These are phyloP conservation scores for Microbotryomycetes sp. DNA, from an alignment of 1,284 basidiomycete species.

Conservation along the genomic window DNA sequence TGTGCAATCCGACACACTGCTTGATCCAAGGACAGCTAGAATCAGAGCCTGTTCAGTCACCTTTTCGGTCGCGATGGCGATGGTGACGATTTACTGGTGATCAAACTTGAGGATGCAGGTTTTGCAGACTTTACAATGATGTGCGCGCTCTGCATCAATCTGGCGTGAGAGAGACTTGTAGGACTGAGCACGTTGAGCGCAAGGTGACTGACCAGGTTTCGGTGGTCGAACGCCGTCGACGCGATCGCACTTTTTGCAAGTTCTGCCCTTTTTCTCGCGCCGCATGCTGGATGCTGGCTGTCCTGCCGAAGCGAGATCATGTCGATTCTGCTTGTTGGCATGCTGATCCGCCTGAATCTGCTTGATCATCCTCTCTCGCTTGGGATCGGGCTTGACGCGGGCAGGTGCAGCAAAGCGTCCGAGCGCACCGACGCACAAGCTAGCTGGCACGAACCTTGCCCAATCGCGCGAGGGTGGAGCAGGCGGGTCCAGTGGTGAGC, in stretches of 20 bases:
- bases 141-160: constrained; percentile 60
- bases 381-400: neutral
- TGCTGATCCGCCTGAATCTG: constrained; percentile 11
- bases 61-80: constrained; percentile 7
- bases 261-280: constrained; percentile 5
- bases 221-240: constrained; percentile 48
- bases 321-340: constrained; percentile 1
- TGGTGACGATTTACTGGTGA: constrained; percentile 70
- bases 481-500: constrained; percentile 15
- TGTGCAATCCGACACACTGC: constrained; percentile 66
- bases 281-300: too few relatives aligned
- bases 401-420: neutral
- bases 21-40: constrained; percentile 69
- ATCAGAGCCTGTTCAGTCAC: too few relatives aligned
- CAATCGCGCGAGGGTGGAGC: neutral
- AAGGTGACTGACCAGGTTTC: constrained; percentile 71
- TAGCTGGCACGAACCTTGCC: neutral
- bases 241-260: constrained; percentile 39
- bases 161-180: neutral
- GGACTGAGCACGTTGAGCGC: constrained; percentile 1
- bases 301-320: neutral
- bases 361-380: neutral
- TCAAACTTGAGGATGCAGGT: constrained; percentile 89
- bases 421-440: neutral
- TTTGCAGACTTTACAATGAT: constrained; percentile 91